Evolutionary conservation across 2,329 filamentous ascomycete species (phyloP), one percentile per base, ranked within the genome.

Genomic region (Emmonsia crescens): DNA sequence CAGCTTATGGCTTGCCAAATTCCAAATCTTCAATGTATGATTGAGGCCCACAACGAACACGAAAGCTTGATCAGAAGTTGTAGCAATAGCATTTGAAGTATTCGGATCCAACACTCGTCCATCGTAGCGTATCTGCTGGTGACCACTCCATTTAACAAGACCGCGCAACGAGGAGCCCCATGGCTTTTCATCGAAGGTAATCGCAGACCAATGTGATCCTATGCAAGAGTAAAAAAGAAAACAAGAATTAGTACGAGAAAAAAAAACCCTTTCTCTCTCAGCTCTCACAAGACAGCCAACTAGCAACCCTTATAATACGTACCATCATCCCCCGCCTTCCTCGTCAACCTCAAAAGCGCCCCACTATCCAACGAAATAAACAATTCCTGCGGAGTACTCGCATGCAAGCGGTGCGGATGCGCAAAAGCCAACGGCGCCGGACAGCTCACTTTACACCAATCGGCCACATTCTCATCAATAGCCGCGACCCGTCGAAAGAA

Each of bases 21-120:
- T 94, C 93, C 94, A 97, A 46, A 94, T 86, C 69, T 91, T 87
- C 71, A 99, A 78, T 12, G 86, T 87, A 72, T 99, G 92, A 68
- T 99, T 92, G 63, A 99, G 79, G 65, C 89, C 94, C 57, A 96
- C 85, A 0, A 92, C 92, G 68, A 96, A 89, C 10, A 86, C 72
- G 61, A 79, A 77, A 2, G 74, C 76, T 60, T 78, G 75, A 61
- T 79, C 77, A 9, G 77, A 76, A 5, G 77, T 79, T 36, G 75
- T 75, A 29, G 72, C 71, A 65, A 80, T 77, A 36, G 77, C 73
- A 66, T 77, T 76, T 44, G 76, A 73, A 14, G 74, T 74, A 61
- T 73, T 76, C n/a, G 72, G 64, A 62, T 80, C 78, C 48, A 79
- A 69, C 33, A 67, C 74, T 52, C 71, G 73, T 61, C 74, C 74